Percentiles rank a stretch among this genome's conserved stretches.
Conservation (phyloP, 768 basidiomycete species). For the Lentinula lateritia region DNA sequence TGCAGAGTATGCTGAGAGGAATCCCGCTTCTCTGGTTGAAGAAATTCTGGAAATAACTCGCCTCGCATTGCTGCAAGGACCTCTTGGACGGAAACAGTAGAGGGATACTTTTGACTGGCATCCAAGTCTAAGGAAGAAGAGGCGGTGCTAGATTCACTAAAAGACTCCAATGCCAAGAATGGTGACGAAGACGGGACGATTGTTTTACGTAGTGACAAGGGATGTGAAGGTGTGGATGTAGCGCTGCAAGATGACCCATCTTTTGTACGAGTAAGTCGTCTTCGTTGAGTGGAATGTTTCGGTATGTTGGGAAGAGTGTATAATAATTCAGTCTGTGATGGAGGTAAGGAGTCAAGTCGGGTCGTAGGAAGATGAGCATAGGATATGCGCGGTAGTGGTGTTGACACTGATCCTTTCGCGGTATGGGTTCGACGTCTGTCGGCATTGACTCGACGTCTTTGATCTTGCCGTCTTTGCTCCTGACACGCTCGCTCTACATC, state of each 20-base stretch:
- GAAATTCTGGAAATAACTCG: slow-evolving; percentile 22
- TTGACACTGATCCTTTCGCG: background rate
- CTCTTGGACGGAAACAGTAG: slow-evolving; percentile 31
- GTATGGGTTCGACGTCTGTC: background rate
- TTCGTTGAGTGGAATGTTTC: slow-evolving; percentile 7
- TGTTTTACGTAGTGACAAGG: background rate
- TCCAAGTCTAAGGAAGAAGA: background rate
- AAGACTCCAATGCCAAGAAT: background rate
- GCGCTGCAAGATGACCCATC: slow-evolving; percentile 19
- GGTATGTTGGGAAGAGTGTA: slow-evolving; percentile 3
- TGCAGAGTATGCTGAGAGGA: slow-evolving; percentile 2
- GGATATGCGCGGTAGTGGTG: background rate
- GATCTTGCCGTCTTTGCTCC: background rate
- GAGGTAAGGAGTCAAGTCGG: background rate
- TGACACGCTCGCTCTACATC: slow-evolving; percentile 12
- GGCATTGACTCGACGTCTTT: background rate
- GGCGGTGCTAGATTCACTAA: background rate
- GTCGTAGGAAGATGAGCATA: slow-evolving; percentile 3
- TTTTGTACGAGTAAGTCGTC: slow-evolving; percentile 9
- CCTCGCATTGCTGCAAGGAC: slow-evolving; percentile 39
- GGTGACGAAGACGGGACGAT: background rate
- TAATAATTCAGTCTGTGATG: background rate
- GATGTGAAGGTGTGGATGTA: background rate
- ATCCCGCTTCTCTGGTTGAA: background rate
- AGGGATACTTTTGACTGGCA: background rate